Conservation (phyloP, 768 basidiomycete genomes). For the Cystoderma amianthinum region DNA sequence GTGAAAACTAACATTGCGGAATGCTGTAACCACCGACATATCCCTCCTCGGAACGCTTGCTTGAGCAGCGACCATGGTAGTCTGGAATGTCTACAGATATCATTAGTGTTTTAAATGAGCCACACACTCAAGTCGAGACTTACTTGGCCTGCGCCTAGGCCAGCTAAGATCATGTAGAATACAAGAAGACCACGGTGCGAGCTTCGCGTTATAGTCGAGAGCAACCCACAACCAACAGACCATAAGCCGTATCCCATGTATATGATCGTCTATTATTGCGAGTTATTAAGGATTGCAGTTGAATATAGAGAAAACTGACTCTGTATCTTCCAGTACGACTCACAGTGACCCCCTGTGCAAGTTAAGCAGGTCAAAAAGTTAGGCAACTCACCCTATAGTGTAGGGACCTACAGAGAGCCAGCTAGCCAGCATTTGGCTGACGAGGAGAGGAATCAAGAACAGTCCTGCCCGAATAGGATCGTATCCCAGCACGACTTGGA, state of each 20-base stretch:
- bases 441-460: conserved; percentile 63
- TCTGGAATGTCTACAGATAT: conserved; percentile 42
- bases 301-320: conserved; percentile 19
- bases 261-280: conserved; percentile 41
- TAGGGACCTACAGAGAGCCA: conserved; percentile 38
- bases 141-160: conserved; percentile 54
- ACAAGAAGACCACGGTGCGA: conserved; percentile 46
- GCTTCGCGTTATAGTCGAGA: conserved; percentile 52
- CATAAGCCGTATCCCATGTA: conserved; percentile 60
- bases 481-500: conserved; percentile 65
- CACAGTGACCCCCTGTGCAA: conserved; percentile 50
- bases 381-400: not conserved
- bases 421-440: conserved; percentile 55
- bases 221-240: conserved; percentile 62
- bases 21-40: conserved; percentile 72
- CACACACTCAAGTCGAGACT: conserved; percentile 13
- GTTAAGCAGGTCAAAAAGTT: not conserved
- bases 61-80: conserved; percentile 67
- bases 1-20: conserved; percentile 44
- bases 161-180: conserved; percentile 53
- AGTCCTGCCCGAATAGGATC: conserved; percentile 51
- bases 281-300: not conserved
- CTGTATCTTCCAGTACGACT: conserved; percentile 60
- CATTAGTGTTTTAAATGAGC: not conserved
- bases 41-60: conserved; percentile 64